Percentiles rank a stretch among this genome's conserved stretches.
These are phyloP conservation scores for Rhododendron williamsianum DNA, from an alignment of 148 eudicot genomes.

Conservation along the genomic window DNA sequence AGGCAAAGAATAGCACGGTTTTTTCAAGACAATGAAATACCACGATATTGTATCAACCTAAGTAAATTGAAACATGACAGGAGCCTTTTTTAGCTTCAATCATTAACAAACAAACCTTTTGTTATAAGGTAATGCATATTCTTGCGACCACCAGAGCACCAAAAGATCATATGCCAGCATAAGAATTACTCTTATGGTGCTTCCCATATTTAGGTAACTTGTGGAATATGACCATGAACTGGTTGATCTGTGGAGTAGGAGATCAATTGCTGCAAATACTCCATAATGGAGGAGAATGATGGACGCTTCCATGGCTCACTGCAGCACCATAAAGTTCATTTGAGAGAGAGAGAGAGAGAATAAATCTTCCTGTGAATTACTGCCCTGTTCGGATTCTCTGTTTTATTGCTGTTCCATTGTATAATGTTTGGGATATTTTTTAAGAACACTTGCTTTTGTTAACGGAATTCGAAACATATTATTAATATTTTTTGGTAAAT, in stretches of 20 bases:
- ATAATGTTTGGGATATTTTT: background rate
- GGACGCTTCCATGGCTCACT: conserved; percentile 88
- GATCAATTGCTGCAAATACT: conserved; percentile 49
- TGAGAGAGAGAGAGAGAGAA: background rate
- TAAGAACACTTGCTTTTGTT: background rate
- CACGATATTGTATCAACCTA: background rate
- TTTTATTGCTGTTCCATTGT: background rate
- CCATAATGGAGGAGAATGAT: conserved; percentile 77
- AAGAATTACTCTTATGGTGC: background rate
- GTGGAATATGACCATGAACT: conserved; percentile 36
- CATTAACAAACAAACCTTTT: background rate
- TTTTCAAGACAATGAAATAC: background rate
- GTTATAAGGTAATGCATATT: background rate
- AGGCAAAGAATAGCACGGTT: background rate
- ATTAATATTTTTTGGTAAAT: background rate
- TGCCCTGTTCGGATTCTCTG: background rate
- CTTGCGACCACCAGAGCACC: background rate
- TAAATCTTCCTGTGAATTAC: background rate
- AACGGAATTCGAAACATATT: background rate
- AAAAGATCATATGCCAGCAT: background rate
- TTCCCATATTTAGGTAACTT: background rate
- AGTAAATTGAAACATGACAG: background rate
- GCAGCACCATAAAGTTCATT: conserved; percentile 13
- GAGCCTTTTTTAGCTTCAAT: background rate
- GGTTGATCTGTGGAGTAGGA: conserved; percentile 47